A percentile compares a stretch with the other conserved stretches of the same genome.
Evolutionary conservation across 2,329 filamentous ascomycete genomes (phyloP).

Genomic region (Xylariaceae sp.): DNA sequence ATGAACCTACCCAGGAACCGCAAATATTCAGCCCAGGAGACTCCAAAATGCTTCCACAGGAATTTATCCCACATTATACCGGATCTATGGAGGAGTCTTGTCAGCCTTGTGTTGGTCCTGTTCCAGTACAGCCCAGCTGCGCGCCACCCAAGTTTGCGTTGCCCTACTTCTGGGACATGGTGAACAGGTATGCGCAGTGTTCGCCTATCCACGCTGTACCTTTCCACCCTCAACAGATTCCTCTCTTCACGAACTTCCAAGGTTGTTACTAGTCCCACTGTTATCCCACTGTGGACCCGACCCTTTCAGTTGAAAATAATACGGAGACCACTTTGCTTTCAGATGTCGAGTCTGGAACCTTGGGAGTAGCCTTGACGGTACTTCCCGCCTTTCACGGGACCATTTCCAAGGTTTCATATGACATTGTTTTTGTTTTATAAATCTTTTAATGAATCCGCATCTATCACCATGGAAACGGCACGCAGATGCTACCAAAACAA

Average conservation of each 20-base stretch:
- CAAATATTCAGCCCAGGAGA: conserved; percentile 45
- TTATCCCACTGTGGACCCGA: no score
- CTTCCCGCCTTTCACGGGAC: no score
- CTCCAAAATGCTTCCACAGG: conserved; percentile 39
- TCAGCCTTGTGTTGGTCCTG: conserved; percentile 22
- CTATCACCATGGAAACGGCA: no score
- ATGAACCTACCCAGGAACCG: conserved; percentile 36
- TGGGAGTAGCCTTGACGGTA: no score
- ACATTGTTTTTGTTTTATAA: no score
- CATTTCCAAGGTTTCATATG: no score
- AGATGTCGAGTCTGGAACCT: no score
- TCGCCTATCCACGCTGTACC: conserved; percentile 44
- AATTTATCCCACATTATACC: conserved; percentile 45
- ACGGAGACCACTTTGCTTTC: no score
- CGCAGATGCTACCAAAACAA: conserved; percentile 5
- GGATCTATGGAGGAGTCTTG: conserved; percentile 32
- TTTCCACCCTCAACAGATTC: conserved; percentile 50
- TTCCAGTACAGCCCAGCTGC: conserved; percentile 29
- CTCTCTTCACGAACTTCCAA: conserved; percentile 47
- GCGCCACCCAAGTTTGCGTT: conserved; percentile 43
- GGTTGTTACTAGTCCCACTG: conserved; percentile 41
- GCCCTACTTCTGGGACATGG: conserved; percentile 46
- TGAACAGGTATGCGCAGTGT: conserved; percentile 47
- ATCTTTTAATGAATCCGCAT: no score
- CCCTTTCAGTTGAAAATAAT: no score